Conservation (phyloP, 306 rosid genomes). For the Carpinus fangiana region DNA sequence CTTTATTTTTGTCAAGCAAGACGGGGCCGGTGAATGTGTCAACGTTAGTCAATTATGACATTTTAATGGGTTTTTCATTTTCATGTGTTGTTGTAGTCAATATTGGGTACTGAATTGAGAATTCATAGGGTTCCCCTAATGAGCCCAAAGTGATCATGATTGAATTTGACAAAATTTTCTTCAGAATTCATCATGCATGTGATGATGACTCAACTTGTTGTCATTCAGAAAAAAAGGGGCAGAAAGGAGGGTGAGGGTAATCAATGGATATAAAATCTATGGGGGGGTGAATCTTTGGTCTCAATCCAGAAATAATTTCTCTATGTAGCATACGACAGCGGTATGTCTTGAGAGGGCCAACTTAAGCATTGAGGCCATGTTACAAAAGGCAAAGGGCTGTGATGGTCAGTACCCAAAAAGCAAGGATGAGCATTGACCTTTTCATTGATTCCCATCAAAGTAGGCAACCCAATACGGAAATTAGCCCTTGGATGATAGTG, state of each 20-base stretch:
- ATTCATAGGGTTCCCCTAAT: not conserved
- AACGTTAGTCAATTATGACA: no score
- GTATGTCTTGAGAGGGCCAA: not conserved
- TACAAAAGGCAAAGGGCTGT: not conserved
- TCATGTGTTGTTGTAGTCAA: not conserved
- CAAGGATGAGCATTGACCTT: not conserved
- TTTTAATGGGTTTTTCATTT: no score
- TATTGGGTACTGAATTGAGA: not conserved
- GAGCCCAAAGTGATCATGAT: not conserved
- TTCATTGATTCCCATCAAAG: not conserved
- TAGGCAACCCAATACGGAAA: not conserved
- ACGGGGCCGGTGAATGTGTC: no score
- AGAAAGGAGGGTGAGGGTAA: not conserved
- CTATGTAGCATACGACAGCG: not conserved
- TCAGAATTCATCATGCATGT: not conserved
- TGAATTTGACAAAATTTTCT: not conserved
- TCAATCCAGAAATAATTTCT: not conserved
- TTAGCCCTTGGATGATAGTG: constrained; percentile 9
- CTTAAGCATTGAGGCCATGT: not conserved
- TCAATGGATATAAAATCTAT: not conserved
- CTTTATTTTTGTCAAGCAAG: no score
- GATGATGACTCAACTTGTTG: not conserved
- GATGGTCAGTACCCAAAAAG: no score
- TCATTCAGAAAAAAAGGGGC: not conserved
- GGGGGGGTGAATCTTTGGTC: not conserved